Percentiles rank a stretch among this genome's conserved stretches.
These are phyloP conservation scores for Talaromyces ruber DNA, from an alignment of 495 filamentous ascomycete species.

Conservation along the genomic window DNA sequence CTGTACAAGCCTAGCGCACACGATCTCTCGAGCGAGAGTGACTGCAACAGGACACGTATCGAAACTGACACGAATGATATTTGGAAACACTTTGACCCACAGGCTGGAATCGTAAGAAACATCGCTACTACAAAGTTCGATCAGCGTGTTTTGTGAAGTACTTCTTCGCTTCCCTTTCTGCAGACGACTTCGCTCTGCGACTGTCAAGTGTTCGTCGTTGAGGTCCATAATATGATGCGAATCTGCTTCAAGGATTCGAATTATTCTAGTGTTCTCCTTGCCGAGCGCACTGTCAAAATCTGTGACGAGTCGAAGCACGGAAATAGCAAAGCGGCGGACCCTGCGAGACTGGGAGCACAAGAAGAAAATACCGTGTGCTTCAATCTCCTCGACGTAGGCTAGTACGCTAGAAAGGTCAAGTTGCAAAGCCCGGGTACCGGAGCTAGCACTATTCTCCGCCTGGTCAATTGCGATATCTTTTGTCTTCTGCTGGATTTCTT, in stretches of 20 bases:
- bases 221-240: conserved; percentile 82
- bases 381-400: conserved; percentile 91
- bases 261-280: conserved; percentile 72
- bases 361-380: conserved; percentile 97
- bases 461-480: conserved; percentile 59
- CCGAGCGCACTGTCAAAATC: conserved; percentile 88
- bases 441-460: conserved; percentile 44
- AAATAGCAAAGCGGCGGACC: conserved; percentile 85
- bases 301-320: conserved; percentile 81
- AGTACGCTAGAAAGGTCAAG: conserved; percentile 81
- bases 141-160: conserved; percentile 73
- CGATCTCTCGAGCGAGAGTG: conserved; percentile 78
- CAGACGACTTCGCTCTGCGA: conserved; percentile 85
- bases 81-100: conserved; percentile 97
- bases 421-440: conserved; percentile 55
- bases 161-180: conserved; percentile 85
- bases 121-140: conserved; percentile 93
- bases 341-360: conserved; percentile 88
- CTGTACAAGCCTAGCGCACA: conserved; percentile 83
- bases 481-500: conserved; percentile 84
- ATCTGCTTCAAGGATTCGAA: conserved; percentile 85
- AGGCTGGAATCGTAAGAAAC: conserved; percentile 88
- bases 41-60: conserved; percentile 87
- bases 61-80: conserved; percentile 82
- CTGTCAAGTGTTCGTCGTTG: conserved; percentile 84